Evolutionary conservation across 2,329 filamentous ascomycete genomes (phyloP).

Genomic region (Fusarium luffae): DNA sequence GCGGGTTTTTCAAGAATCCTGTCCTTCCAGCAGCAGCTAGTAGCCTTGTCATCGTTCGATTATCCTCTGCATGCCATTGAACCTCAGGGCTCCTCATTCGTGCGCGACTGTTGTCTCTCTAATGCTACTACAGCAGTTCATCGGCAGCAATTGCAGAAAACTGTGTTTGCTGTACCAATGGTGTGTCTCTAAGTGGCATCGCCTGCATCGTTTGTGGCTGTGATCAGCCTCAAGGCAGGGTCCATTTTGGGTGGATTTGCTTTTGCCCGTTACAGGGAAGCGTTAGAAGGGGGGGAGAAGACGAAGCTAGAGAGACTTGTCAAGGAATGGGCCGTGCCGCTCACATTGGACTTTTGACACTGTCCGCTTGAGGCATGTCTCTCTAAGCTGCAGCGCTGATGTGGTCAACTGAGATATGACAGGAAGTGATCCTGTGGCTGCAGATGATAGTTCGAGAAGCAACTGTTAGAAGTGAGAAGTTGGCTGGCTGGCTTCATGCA

Average conservation of each 20-base stretch:
- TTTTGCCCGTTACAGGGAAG: background rate
- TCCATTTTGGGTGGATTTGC: background rate
- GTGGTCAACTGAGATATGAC: background rate
- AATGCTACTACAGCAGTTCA: background rate
- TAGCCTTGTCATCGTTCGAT: background rate
- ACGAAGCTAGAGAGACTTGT: background rate
- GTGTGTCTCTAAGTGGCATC: background rate
- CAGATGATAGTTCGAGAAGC: background rate
- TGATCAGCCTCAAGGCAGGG: background rate
- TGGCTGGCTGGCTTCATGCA: background rate
- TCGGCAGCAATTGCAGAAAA: constrained; percentile 7
- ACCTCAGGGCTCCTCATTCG: background rate
- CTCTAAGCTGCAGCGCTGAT: background rate
- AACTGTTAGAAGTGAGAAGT: background rate
- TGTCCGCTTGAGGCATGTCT: background rate
- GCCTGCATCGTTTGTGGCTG: constrained; percentile 13
- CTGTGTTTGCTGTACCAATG: constrained; percentile 7
- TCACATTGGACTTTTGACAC: constrained; percentile 14
- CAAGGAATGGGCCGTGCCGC: constrained; percentile 38
- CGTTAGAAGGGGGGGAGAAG: background rate
- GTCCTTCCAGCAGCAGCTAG: background rate
- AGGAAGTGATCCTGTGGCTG: background rate
- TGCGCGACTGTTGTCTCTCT: background rate
- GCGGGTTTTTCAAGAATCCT: background rate
- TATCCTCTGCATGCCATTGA: background rate